Evolutionary conservation across 192 early-diverging fungal genomes (phyloP).

Genomic region (Podila verticillata): DNA sequence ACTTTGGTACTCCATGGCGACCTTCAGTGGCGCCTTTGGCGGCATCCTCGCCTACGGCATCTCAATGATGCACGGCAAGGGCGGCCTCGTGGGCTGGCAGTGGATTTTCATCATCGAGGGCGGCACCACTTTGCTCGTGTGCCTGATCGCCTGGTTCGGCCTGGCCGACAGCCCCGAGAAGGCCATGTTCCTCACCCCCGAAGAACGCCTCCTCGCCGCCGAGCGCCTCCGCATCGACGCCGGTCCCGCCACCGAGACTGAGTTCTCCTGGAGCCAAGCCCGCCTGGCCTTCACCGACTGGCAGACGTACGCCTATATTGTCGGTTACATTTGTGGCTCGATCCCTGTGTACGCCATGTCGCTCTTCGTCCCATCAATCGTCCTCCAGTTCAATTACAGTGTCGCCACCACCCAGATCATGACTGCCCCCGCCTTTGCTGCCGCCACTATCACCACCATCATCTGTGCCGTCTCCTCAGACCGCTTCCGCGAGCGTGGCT

Average conservation of each 20-base stretch:
- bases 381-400: conserved; percentile 28
- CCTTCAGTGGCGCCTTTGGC: conserved; percentile 62
- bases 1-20: conserved; percentile 56
- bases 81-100: conserved; percentile 58
- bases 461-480: conserved; percentile 48
- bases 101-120: conserved; percentile 74
- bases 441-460: conserved; percentile 28
- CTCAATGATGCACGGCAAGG: conserved; percentile 54
- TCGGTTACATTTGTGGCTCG: conserved; percentile 66
- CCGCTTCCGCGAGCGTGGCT: conserved; percentile 48
- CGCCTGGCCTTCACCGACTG: conserved; percentile 52
- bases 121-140: conserved; percentile 36
- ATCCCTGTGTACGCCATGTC: conserved; percentile 66
- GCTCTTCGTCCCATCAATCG: conserved; percentile 75
- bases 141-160: conserved; percentile 44
- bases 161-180: conserved; percentile 57
- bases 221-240: conserved; percentile 54
- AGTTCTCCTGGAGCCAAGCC: conserved; percentile 56
- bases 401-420: conserved; percentile 33
- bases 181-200: conserved; percentile 51
- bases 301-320: conserved; percentile 50
- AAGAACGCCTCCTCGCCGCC: conserved; percentile 45
- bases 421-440: conserved; percentile 16
- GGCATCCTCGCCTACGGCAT: conserved; percentile 71
- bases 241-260: conserved; percentile 44